Base-by-base conservation (phyloP, 306 rosid genomes). In the Lathyrus tuberosus region DNA sequence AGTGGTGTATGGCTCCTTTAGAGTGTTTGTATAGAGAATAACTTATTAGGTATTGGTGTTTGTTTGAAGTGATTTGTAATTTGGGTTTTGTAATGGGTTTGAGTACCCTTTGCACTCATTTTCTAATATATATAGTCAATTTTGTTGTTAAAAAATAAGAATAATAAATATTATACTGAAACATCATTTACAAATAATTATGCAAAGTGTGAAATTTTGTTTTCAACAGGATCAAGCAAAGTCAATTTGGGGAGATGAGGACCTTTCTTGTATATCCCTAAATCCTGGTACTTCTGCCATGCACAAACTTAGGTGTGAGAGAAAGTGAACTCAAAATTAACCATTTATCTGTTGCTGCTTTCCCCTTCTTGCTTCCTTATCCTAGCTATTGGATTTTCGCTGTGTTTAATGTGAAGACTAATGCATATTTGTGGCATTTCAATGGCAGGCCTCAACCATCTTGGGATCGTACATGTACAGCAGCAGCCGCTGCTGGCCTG, bases 381-480 rank as follows among this genome's bases (percentile, higher is more conserved):
- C 57, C 56, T 42, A 47, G 56, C 67, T 62, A 5, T 66, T 14
- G 8, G 31, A 38, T 18, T 41, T n/a, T 3, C 0, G 24, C 44
- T 47, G 62, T 42, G 28, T 57, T 56, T 30, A 76, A 28, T 76
- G 61, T 60, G 16, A 61, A 30, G 63, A 65, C 57, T 9, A 17
- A 24, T 72, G 65, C 37, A 42, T 24, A 51, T 76, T 51, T 65
- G 28, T 75, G 76, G 49, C 24, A 26, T 44, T 64, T 69, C 76
- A 15, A 71, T 24, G 48, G 65, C 82, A 93, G 98, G 83, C 97
- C 98, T 67, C 97, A 93, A 65, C 98, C 98, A 44, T 88, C 97
- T 43, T 88, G 96, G 98, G 98, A 93, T 51, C 97, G 97, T 3
- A 93, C 98, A 13, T 93, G 97, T 65, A 93, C 98, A 0, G 97